Evolutionary conservation across 2,329 filamentous ascomycete genomes (phyloP), one percentile per base, ranked within the genome.

Genomic region (Talaromyces sp.): DNA sequence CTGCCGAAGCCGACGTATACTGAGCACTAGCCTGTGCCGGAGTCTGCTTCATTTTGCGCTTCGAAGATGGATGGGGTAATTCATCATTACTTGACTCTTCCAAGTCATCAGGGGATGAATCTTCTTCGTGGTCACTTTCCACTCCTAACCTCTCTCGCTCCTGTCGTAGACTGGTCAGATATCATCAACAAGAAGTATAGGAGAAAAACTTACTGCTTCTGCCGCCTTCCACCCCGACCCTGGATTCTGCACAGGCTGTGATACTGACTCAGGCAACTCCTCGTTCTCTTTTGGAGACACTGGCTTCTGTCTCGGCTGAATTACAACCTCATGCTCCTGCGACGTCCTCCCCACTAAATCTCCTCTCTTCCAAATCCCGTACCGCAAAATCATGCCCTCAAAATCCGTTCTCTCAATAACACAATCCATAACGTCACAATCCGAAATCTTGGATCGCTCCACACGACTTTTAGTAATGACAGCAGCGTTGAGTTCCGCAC

Each of bases 301-400:
- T 17, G 52, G 52, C 8, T 45, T 41, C 6, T 37, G 22, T 52
- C 64, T 66, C 39, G 52, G 59, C 35, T 59, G 59, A 35, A 66
- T 66, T 4, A 66, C 52, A 17, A 66, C 64, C 45, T 66, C 66
- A 25, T 64, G 64, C 39, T 66, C 43, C 9, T 63, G 57, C 10
- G 64, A 66, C 8, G 65, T 68, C 5, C 68, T 63, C 15, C 69
- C 67, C 10, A 70, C 62, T 39, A 70, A 58, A 47, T 69, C 63
- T 3, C 68, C 68, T 11, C 63, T 57, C 31, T 67, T 67, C 69
- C 69, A 70, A 35, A 70, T 69, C 1, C 69, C 69, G 43, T 69
- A 65, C 45, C 64, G 67, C 4, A 70, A 60, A 17, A 67, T 63
- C 69, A 69, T 69, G 1, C 68, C 67, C 31, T 61, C 47, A 31